Base-by-base conservation (phyloP, 305 asterid species). In the Fraxinus velutina region DNA sequence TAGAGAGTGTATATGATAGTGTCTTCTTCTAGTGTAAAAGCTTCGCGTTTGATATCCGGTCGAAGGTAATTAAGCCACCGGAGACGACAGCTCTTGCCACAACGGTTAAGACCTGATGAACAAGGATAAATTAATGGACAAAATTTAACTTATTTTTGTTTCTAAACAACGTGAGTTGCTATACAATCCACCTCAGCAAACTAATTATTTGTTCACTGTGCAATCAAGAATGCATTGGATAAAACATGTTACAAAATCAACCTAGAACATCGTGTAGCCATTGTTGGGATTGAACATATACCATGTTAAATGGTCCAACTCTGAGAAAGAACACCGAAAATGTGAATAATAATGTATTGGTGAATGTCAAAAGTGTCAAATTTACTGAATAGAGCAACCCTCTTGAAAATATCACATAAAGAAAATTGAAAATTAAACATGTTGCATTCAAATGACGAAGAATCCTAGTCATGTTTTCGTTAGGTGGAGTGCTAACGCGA, bases 1-100 rank as follows among this genome's bases (percentile, higher is more conserved):
- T 81, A 78, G 73, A 81, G 83, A 73, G 73, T 73, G 75, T 34
- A 81, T 39, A 81, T 81, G n/a, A 55, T 39, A 50, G 73, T 22
- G 75, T 84, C 87, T 73, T 84, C 83, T 77, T 81, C 85, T 37
- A 6, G 77, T 2, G 85, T 78, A 81, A 81, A 84, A 78, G 72
- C 76, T 7, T 83, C 87, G 36, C 47, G 87, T 84, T 73, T 84
- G 70, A 84, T 78, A 44, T 84, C 81, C 68, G 87, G 85, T 50
- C 83, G 79, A 2, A 81, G 42, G 66, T 84, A 84, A 81, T 84
- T 84, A 2, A 84, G 78, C 87, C 85, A 84, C 79, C 85, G 78
- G 30, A 81, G 70, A 33, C 87, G 79, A 6, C 87, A 81, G 8
- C 85, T 81, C 81, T 84, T 84, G 10, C 85, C 81, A 0, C 85